These are phyloP conservation scores for Colletotrichum zoysiae DNA, from an alignment of 2,329 filamentous ascomycete species.

Conservation along the genomic window DNA sequence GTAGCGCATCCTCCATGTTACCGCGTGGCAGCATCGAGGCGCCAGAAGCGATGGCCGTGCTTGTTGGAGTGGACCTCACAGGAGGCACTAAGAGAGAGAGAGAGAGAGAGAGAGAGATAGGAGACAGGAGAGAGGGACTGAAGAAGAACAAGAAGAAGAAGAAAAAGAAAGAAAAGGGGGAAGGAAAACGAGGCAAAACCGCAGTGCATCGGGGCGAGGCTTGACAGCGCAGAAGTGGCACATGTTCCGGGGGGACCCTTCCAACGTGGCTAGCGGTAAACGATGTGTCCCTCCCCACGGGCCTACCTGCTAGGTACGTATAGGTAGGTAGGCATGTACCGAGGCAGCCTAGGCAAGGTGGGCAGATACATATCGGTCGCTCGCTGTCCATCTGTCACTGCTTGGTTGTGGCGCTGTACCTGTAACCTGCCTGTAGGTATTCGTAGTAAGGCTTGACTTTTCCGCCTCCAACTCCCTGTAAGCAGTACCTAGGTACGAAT, in stretches of 20 bases:
- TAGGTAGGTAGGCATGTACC: no score
- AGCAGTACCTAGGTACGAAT: no score
- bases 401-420: not conserved
- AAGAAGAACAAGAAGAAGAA: no score
- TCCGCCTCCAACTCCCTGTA: not conserved
- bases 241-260: slow-evolving; percentile 32
- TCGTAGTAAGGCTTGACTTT: not conserved
- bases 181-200: not conserved
- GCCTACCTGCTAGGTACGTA: not conserved
- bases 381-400: not conserved
- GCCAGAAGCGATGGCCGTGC: slow-evolving; percentile 27
- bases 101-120: no score
- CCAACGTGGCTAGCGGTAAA: slow-evolving; percentile 35
- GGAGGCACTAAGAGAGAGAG: not conserved
- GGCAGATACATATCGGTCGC: no score
- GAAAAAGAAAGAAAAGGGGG: no score
- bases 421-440: no score
- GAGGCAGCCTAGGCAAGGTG: no score
- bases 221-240: slow-evolving; percentile 33
- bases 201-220: not conserved
- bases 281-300: slow-evolving; percentile 25
- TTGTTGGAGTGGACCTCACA: not conserved
- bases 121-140: not conserved
- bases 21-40: not conserved
- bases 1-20: not conserved